A percentile compares a stretch with the other conserved stretches of the same genome.
These are phyloP conservation scores for Silybum marianum DNA, from an alignment of 129 eudicot genomes.

Conservation along the genomic window DNA sequence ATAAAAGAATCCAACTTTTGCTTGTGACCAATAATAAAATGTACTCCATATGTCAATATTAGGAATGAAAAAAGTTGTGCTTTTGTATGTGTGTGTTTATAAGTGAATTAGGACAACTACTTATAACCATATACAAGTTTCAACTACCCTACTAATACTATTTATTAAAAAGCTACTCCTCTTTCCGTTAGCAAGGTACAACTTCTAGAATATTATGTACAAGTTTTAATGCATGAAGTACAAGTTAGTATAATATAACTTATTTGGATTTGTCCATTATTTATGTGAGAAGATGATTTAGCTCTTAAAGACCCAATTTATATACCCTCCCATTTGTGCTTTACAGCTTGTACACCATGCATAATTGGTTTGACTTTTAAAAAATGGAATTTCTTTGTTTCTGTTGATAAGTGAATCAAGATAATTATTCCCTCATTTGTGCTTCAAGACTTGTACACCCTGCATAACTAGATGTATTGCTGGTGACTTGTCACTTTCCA, in stretches of 20 bases:
- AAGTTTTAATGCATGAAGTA: conserved; percentile 1
- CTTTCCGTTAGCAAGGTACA: conserved; percentile 2
- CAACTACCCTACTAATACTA: conserved; percentile 2
- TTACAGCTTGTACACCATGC: conserved; percentile 22
- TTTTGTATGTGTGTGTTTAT: neutral
- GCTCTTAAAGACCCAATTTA: neutral
- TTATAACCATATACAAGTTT: neutral
- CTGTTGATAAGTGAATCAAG: neutral
- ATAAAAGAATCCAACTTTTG: neutral
- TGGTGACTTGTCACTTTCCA: neutral
- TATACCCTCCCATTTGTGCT: conserved; percentile 3
- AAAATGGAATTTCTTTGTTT: neutral
- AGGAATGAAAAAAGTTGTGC: conserved; percentile 13
- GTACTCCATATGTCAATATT: conserved; percentile 31
- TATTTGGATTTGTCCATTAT: neutral
- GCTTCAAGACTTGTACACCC: neutral
- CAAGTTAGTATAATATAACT: neutral
- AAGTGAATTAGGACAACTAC: conserved; percentile 4
- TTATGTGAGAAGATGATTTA: neutral
- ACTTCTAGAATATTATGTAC: conserved; percentile 16
- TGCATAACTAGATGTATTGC: neutral
- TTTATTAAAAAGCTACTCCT: neutral
- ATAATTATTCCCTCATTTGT: neutral
- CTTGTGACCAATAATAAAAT: neutral
- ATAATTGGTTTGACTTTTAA: neutral